phyloP scores from a whole-genome alignment of 495 filamentous ascomycete species.

The Talaromyces proteolyticus region DNA sequence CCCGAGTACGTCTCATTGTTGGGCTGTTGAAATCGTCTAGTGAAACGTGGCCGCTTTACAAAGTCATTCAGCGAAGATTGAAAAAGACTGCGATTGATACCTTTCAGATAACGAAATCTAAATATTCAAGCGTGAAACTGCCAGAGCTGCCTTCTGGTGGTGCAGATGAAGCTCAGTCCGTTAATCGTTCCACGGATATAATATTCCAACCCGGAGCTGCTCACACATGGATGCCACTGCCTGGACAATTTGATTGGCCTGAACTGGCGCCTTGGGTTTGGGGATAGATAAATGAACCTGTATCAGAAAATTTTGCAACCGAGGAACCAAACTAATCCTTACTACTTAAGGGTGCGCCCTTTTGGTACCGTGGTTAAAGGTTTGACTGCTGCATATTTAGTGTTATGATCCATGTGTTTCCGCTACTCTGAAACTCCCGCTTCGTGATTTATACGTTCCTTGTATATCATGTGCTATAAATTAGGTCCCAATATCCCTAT shows the following conservation, averaged over 20 bases:
- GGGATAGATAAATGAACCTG: neutral
- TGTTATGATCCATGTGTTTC: too few relatives aligned
- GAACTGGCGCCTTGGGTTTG: constrained; percentile 4
- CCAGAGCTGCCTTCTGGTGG: neutral
- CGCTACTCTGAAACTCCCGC: too few relatives aligned
- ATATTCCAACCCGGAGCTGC: neutral
- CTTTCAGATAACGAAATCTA: neutral
- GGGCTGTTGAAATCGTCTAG: constrained; percentile 31
- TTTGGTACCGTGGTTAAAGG: too few relatives aligned
- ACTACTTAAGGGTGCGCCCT: too few relatives aligned
- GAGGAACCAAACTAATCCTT: too few relatives aligned
- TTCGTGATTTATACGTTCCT: too few relatives aligned
- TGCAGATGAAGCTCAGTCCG: neutral
- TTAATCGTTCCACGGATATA: neutral
- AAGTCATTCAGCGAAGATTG: constrained; percentile 5
- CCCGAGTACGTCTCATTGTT: constrained; percentile 32
- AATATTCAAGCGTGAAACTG: neutral
- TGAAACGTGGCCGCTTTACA: constrained; percentile 26
- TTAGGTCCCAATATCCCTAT: too few relatives aligned
- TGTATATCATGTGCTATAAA: too few relatives aligned
- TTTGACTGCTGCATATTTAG: too few relatives aligned
- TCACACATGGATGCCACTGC: neutral
- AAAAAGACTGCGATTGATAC: neutral
- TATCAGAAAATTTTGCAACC: neutral
- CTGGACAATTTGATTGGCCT: neutral